phyloP scores from a whole-genome alignment of 768 basidiomycete genomes.

The Boletus sp. region DNA sequence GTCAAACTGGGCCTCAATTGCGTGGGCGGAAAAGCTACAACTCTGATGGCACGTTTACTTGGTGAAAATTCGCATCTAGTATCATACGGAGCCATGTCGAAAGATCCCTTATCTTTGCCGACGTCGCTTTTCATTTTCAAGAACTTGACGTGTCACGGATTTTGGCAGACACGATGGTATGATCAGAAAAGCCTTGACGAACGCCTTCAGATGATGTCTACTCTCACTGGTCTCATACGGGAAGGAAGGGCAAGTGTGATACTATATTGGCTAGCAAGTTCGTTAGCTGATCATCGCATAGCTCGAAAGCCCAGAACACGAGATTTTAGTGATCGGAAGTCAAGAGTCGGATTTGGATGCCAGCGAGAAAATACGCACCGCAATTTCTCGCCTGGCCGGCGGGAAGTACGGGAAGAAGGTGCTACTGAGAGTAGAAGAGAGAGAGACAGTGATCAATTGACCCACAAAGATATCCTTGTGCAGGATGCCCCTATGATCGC shows the following conservation, averaged over 20 bases:
- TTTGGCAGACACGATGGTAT: conserved; percentile 79
- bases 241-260: conserved; percentile 46
- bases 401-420: conserved; percentile 51
- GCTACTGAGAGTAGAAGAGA: conserved; percentile 39
- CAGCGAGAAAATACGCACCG: conserved; percentile 30
- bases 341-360: conserved; percentile 39
- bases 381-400: conserved; percentile 31
- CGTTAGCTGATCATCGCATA: conserved; percentile 26
- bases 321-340: conserved; percentile 55
- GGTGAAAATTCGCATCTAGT: conserved; percentile 69
- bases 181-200: conserved; percentile 44
- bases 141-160: conserved; percentile 71
- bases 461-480: neutral
- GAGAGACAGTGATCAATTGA: conserved; percentile 3
- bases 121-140: conserved; percentile 84
- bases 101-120: conserved; percentile 71
- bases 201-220: conserved; percentile 47
- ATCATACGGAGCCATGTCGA: conserved; percentile 91
- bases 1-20: conserved; percentile 54
- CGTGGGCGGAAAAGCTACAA: conserved; percentile 65
- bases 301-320: conserved; percentile 68
- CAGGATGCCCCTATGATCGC: neutral
- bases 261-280: neutral
- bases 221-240: conserved; percentile 51
- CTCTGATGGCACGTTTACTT: conserved; percentile 63